Evolutionary conservation across 2,329 filamentous ascomycete species (phyloP), one percentile per base, ranked within the genome.

Genomic region (Pseudogymnoascus sp.): DNA sequence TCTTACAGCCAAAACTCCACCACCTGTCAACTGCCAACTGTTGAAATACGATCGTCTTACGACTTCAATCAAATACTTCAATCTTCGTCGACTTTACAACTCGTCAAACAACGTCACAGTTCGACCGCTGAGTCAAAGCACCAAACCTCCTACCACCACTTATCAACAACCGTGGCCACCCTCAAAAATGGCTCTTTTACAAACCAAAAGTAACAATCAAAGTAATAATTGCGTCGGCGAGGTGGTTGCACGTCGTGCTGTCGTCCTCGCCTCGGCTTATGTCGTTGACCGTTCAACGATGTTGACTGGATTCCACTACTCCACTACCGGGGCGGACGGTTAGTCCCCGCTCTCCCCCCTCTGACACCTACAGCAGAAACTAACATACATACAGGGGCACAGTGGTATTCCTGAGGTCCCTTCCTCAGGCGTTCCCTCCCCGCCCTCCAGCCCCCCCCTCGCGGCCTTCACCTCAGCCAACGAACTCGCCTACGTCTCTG

Each of bases 371-470:
- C 45, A 28, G 13, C 34, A 21, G 61, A 65, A 64, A 65, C 70
- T 73, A 65, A 72, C 62, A 39, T 45, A 23, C 5, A 10, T 65
- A 62, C 74, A 88, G 88, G 89, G 86, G 87, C 87, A 79, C 88
- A 91, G 90, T 93, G 90, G 90, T 92, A 90, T 92, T 89, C 90
- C 90, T 93, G 90, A 93, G 90, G 90, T 90, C 83, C 86, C 83
- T 79, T 84, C 87, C 82, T 87, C 88, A 87, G 91, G 90, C 80
- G 81, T 90, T 79, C 90, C 91, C 81, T 90, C 89, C 78, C 90
- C 89, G 79, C 88, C 89, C 73, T 85, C 85, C 90, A 96, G 91
- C 80, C 92, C 92, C 90, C 90, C 90, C 86, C 88, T 91, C 83
- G 87, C 86, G 81, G 87, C 87, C 77, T 80, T 89, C 75, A 86